phyloP scores from a whole-genome alignment of 305 asterid species.

The Fraxinus angustifolia region DNA sequence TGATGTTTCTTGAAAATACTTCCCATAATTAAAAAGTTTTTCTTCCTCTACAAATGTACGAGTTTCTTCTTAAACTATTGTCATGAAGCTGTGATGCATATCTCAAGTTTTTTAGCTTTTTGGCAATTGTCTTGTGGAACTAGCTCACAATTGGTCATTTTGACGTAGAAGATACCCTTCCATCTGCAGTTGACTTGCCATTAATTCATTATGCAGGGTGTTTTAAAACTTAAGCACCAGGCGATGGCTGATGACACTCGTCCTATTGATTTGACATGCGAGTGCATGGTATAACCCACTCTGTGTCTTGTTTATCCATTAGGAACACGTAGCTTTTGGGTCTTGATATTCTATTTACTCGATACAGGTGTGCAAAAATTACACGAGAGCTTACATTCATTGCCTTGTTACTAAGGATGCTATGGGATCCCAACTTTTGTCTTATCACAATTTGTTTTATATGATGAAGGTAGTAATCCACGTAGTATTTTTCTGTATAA shows the following conservation, averaged over 20 bases:
- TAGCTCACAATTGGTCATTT: neutral
- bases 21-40: neutral
- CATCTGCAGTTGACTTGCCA: neutral
- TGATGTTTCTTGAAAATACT: neutral
- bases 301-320: slow-evolving; percentile 8
- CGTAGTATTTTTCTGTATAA: neutral
- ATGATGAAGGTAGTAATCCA: slow-evolving; percentile 46
- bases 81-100: neutral
- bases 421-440: slow-evolving; percentile 89
- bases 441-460: slow-evolving; percentile 47
- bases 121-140: neutral
- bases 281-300: slow-evolving; percentile 70
- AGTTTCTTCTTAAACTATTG: neutral
- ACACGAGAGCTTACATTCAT: slow-evolving; percentile 90
- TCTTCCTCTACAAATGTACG: neutral
- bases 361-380: slow-evolving; percentile 77
- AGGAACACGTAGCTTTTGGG: neutral
- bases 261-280: slow-evolving; percentile 73
- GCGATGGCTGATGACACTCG: slow-evolving; percentile 84
- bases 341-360: slow-evolving; percentile 10
- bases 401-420: slow-evolving; percentile 96
- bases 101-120: neutral
- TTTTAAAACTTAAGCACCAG: slow-evolving; percentile 72
- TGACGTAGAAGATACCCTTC: neutral
- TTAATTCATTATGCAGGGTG: slow-evolving; percentile 59